Evolutionary conservation across 495 filamentous ascomycete genomes (phyloP), one percentile per base, ranked within the genome.

Genomic region (Thermothielavioides terrestris): DNA sequence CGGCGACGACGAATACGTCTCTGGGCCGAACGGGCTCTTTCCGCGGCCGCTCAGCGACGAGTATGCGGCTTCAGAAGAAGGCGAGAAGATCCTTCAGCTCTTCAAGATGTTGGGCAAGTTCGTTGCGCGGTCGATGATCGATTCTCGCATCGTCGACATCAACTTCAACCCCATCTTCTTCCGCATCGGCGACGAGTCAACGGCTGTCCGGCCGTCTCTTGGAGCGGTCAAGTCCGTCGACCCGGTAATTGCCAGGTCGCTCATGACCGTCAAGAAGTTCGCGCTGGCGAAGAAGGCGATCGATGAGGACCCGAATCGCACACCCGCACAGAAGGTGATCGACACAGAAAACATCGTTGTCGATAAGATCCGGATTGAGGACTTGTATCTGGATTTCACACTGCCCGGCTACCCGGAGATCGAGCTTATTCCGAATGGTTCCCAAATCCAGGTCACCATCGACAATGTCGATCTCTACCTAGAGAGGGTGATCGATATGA

Each of bases 151-250:
- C 60, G 96, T 97, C 54, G 94, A 99, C 56, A 83, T 99, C 52
- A 94, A 88, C 20, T 94, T 99, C 68, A 99, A 96, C 59, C 86
- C 94, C 5, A 94, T 88, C 2, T 95, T 97, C 72, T 99, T 99
- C 83, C 85, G 92, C 26, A 88, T 95, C 54, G 86, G 87, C 23
- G 84, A 91, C 59, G 82, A 77, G 42, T 75, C 78, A 14, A 77
- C 75, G 14, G 77, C 82, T 1, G 83, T 96, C 2, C 77, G 83
- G 6, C 89, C 92, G 9, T 95, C 91, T 1, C 75, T 97, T 6
- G 92, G 89, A n/a, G 86, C 92, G 2, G 83, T 97, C 26, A 90
- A 88, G 63, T 79, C 83, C 21, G 94, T 99, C 6, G 94, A 99
- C 57, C 73, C 84, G 12, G 83, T 85, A 47, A 75, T 99, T 14